Conservation (phyloP, 1,284 basidiomycete species). For the Mrakiaceae sp. region DNA sequence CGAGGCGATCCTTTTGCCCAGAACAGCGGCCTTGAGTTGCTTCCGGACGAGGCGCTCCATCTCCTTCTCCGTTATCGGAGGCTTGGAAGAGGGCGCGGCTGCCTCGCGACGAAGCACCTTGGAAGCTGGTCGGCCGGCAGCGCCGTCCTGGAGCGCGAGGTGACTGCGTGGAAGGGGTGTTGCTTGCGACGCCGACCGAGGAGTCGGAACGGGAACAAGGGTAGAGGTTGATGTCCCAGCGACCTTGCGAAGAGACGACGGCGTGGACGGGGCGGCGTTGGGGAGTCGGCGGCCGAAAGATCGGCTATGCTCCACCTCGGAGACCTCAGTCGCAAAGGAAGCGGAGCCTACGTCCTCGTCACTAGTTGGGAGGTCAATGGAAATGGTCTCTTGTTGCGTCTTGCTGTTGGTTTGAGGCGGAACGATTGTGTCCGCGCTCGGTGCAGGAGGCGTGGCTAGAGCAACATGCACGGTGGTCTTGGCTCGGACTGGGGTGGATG, state of each 20-base stretch:
- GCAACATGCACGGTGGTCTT: too few species aligned
- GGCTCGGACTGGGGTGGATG: too few species aligned
- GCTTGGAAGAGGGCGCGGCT: neutral
- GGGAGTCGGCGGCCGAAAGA: neutral
- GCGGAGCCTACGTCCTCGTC: too few species aligned
- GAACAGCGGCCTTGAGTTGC: neutral
- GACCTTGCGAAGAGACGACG: neutral
- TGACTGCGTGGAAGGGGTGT: neutral
- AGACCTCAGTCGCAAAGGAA: too few species aligned
- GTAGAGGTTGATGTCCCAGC: neutral
- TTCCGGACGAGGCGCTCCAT: neutral
- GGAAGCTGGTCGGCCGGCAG: neutral
- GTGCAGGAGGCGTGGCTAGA: too few species aligned
- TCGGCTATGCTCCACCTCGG: too few species aligned
- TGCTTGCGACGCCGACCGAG: neutral
- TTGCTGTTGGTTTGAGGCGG: too few species aligned
- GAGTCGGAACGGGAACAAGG: neutral
- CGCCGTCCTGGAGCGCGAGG: neutral
- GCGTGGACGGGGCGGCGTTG: neutral
- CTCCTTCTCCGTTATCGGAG: neutral
- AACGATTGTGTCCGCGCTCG: too few species aligned
- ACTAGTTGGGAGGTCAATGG: too few species aligned
- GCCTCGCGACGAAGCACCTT: conserved; percentile 3
- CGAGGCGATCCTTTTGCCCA: neutral
- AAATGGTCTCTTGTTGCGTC: too few species aligned